Evolutionary conservation across 139 green algal species (phyloP).

Genomic region (Ostreobium quekettii): DNA sequence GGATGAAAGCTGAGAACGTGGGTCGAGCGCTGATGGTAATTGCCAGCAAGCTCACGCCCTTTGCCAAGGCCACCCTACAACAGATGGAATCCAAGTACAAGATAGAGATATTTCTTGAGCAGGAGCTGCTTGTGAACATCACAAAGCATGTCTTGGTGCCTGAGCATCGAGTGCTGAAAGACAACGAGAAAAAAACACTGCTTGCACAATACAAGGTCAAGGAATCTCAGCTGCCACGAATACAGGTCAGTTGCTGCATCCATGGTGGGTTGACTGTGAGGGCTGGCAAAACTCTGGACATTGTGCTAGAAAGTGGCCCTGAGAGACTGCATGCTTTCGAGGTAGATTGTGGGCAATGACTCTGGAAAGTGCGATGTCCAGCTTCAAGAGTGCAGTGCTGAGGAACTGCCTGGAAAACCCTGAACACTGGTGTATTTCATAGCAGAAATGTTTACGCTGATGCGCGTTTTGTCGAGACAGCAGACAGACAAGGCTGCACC

Average conservation of each 20-base stretch:
- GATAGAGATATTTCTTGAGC: conserved; percentile 85
- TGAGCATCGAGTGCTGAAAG: conserved; percentile 71
- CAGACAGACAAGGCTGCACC: too few species aligned
- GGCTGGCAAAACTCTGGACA: too few species aligned
- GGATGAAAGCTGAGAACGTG: conserved; percentile 82
- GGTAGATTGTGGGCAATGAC: too few species aligned
- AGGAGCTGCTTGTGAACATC: conserved; percentile 95
- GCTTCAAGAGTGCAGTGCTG: too few species aligned
- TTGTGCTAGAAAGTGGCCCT: too few species aligned
- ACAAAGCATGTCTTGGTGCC: conserved; percentile 90
- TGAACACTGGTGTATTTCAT: too few species aligned
- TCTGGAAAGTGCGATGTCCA: too few species aligned
- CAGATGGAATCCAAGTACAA: conserved; percentile 68
- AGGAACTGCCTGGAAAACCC: too few species aligned
- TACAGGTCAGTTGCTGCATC: conserved; percentile 34
- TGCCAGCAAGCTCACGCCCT: conserved; percentile 43
- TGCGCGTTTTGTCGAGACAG: too few species aligned
- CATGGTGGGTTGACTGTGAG: too few species aligned
- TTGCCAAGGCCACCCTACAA: conserved; percentile 53
- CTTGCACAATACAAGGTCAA: conserved; percentile 90
- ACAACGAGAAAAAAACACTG: conserved; percentile 82
- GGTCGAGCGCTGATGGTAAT: conserved; percentile 83
- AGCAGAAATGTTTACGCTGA: too few species aligned
- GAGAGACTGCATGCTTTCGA: too few species aligned
- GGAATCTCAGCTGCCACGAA: conserved; percentile 90